These are phyloP conservation scores for Pseudogymnoascus pannorum DNA, from an alignment of 2,329 filamentous ascomycete genomes.

Conservation along the genomic window DNA sequence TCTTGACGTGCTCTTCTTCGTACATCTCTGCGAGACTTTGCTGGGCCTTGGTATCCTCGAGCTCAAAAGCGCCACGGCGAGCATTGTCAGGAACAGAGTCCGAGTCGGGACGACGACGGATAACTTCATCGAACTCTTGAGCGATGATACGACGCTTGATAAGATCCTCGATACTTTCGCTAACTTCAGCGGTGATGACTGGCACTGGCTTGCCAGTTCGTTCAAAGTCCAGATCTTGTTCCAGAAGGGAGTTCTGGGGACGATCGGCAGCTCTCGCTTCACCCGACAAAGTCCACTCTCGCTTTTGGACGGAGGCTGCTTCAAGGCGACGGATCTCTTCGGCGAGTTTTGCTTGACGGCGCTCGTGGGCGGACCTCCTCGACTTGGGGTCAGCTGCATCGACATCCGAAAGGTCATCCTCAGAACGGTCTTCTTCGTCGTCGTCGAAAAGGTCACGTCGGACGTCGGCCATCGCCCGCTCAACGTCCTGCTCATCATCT, in stretches of 20 bases:
- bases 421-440: slow-evolving; percentile 55
- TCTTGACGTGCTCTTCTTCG: slow-evolving; percentile 81
- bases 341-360: slow-evolving; percentile 73
- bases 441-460: slow-evolving; percentile 88
- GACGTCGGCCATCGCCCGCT: slow-evolving; percentile 79
- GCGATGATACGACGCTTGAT: slow-evolving; percentile 90
- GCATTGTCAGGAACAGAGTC: slow-evolving; percentile 52
- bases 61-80: slow-evolving; percentile 59
- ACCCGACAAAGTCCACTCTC: slow-evolving; percentile 82
- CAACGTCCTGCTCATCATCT: slow-evolving; percentile 59
- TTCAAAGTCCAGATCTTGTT: slow-evolving; percentile 94
- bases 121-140: slow-evolving; percentile 86
- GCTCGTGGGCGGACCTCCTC: slow-evolving; percentile 78
- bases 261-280: slow-evolving; percentile 78
- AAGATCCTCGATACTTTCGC: slow-evolving; percentile 83
- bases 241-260: slow-evolving; percentile 84
- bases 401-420: slow-evolving; percentile 56
- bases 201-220: slow-evolving; percentile 90
- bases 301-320: slow-evolving; percentile 79
- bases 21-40: slow-evolving; percentile 88
- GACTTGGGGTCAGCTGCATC: slow-evolving; percentile 64
- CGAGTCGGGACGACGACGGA: slow-evolving; percentile 71
- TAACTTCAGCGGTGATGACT: slow-evolving; percentile 85
- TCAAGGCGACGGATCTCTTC: slow-evolving; percentile 91
- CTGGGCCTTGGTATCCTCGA: slow-evolving; percentile 82